Evolutionary conservation across 768 basidiomycete genomes (phyloP).

Genomic region (Sarcodon aspratus): DNA sequence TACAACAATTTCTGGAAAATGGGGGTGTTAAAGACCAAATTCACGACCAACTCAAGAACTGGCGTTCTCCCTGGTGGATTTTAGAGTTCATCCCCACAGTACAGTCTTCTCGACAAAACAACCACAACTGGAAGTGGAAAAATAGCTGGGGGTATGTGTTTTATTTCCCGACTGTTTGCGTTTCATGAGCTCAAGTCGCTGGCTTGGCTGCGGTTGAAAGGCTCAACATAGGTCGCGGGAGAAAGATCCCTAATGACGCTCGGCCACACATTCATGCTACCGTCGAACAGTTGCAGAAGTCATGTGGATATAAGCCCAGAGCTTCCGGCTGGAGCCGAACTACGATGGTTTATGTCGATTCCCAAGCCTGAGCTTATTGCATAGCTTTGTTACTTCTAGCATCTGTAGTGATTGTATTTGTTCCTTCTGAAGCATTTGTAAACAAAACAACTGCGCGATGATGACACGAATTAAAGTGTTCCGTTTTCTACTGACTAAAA

Average conservation of each 20-base stretch:
- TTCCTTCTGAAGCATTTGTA: too few species aligned
- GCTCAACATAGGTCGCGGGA: conserved; percentile 45
- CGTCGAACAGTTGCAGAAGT: conserved; percentile 44
- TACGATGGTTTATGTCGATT: too few species aligned
- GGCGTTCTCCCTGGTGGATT: conserved; percentile 32
- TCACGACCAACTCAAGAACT: conserved; percentile 36
- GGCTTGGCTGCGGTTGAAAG: conserved; percentile 6
- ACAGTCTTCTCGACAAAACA: conserved; percentile 38
- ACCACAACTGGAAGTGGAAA: conserved; percentile 42
- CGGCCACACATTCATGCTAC: conserved; percentile 51
- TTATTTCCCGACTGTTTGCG: not conserved
- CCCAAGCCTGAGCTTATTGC: too few species aligned
- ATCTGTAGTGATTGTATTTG: too few species aligned
- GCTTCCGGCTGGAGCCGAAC: conserved; percentile 17
- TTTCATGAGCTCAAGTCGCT: too few species aligned
- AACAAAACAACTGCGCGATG: too few species aligned
- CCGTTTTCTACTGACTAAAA: too few species aligned
- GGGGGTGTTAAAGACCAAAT: conserved; percentile 32
- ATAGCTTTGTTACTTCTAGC: too few species aligned
- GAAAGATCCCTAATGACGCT: conserved; percentile 27
- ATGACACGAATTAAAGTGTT: too few species aligned
- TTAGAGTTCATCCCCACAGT: conserved; percentile 50
- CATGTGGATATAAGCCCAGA: conserved; percentile 43
- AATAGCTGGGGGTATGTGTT: conserved; percentile 37
- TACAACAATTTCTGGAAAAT: too few species aligned